A percentile compares a stretch with the other conserved stretches of the same genome.
Conservation (phyloP, 257 asterid species). For the Ophiorrhiza pumila region DNA sequence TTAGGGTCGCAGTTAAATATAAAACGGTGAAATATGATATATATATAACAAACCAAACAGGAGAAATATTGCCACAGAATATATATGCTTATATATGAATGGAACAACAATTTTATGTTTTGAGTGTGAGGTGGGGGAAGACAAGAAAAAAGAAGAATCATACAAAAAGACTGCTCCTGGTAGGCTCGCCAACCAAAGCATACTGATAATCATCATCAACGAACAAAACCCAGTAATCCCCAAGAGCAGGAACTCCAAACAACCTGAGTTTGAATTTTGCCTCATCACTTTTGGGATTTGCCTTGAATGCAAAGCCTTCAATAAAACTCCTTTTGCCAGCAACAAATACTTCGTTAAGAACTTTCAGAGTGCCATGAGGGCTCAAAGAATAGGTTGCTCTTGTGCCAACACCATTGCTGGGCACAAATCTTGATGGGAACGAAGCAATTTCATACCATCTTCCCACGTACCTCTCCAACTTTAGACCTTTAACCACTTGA, state of each 20-base stretch:
- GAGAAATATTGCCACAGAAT: too few species aligned
- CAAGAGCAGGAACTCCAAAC: constrained; percentile 30
- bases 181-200: constrained; percentile 68
- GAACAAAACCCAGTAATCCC: constrained; percentile 38
- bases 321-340: constrained; percentile 65
- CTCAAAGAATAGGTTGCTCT: constrained; percentile 76
- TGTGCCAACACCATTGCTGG: constrained; percentile 59
- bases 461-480: constrained; percentile 70
- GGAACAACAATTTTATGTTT: background rate
- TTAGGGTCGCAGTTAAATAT: too few species aligned
- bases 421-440: constrained; percentile 68
- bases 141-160: constrained; percentile 2
- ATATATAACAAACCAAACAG: background rate
- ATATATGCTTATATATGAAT: too few species aligned
- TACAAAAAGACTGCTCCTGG: constrained; percentile 75
- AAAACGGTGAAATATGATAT: too few species aligned
- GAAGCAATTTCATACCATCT: constrained; percentile 95
- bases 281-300: constrained; percentile 52
- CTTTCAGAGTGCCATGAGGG: constrained; percentile 63
- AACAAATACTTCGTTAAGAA: constrained; percentile 77
- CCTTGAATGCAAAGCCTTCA: constrained; percentile 67
- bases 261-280: constrained; percentile 39
- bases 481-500: constrained; percentile 59
- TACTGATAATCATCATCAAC: constrained; percentile 29
- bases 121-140: background rate